Base-by-base conservation (phyloP, 495 filamentous ascomycete species). In the Daldinia childiae region DNA sequence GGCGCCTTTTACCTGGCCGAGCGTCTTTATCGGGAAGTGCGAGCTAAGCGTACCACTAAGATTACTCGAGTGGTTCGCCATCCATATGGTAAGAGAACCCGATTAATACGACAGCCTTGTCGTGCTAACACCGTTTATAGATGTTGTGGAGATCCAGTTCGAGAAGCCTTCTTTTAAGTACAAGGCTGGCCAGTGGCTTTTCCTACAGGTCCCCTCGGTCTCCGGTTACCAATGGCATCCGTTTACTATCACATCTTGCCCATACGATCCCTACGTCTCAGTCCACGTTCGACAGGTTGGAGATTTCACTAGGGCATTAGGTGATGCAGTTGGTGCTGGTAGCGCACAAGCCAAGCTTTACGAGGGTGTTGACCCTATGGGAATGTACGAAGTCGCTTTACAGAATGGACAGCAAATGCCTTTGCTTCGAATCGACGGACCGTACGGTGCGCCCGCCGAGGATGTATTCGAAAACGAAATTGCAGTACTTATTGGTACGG, bases 391-490 rank as follows among this genome's bases (percentile, higher is more conserved):
- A 77, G 90, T 99, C 29, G 95, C 95, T n/a, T 88, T 98, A 9
- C 88, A 92, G 77, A 97, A 97, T 78, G 94, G 95, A 38, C 90
- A 96, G 73, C 84, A 88, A 70, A 97, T 99, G 93, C 95, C 95
- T 17, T 79, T 77, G 7, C 84, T 99, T 52, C 92, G 93, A 52
- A 91, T 99, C 66, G 96, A 99, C 70, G 95, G 95, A 1, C 95
- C 95, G 8, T 99, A 98, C 75, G 95, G 95, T 79, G 94, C 95
- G 4, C 96, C 95, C 0, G 96, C 95, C 36, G 95, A 99, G 80
- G 92, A 95, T 76, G 91, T 99, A 50, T 98, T 99, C 80, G 92
- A 98, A 76, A 98, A 98, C 81, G 95, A 99, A 84, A 94, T 99
- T 73, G 95, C 95, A 15, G 91, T 99, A 3, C 89, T 99, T 58